Evolutionary conservation across 2,329 filamentous ascomycete species (phyloP).

Genomic region (Talaromyces amestolkiae): DNA sequence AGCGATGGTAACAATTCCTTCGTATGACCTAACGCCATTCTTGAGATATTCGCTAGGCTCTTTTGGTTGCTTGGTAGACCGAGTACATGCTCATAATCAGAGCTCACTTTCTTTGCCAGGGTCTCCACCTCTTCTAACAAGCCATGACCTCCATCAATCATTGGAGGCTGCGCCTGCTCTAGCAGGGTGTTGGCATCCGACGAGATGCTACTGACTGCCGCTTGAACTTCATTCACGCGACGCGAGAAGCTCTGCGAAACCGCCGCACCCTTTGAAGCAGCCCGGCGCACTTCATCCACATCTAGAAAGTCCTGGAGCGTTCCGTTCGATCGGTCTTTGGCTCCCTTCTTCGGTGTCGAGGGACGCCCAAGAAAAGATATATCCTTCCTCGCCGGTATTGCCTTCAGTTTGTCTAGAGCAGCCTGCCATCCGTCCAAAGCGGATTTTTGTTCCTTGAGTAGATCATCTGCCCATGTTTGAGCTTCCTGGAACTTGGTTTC

Average conservation of each 20-base stretch:
- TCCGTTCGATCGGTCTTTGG: conserved; percentile 48
- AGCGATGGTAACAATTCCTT: conserved; percentile 62
- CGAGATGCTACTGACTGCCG: conserved; percentile 59
- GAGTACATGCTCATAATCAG: conserved; percentile 76
- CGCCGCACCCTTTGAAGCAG: conserved; percentile 62
- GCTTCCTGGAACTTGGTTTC: conserved; percentile 48
- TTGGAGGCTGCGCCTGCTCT: conserved; percentile 49
- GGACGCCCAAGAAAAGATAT: conserved; percentile 42
- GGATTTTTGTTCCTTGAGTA: conserved; percentile 44
- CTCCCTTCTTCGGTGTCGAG: conserved; percentile 39
- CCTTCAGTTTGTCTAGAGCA: conserved; percentile 37
- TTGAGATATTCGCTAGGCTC: conserved; percentile 59
- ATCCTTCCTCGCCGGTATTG: conserved; percentile 44
- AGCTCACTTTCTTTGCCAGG: conserved; percentile 79
- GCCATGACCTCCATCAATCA: conserved; percentile 62
- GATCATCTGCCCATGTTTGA: conserved; percentile 45
- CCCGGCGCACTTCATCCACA: conserved; percentile 67
- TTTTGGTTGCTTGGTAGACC: conserved; percentile 67
- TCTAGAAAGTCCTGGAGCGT: conserved; percentile 76
- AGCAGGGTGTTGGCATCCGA: conserved; percentile 48
- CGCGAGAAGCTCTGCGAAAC: conserved; percentile 60
- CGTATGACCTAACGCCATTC: conserved; percentile 63
- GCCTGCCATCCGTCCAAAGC: conserved; percentile 46
- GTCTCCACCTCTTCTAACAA: conserved; percentile 82
- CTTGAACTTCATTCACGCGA: conserved; percentile 62